Conservation (phyloP, 176 grass and related monocot species). For the Themeda triandra region DNA sequence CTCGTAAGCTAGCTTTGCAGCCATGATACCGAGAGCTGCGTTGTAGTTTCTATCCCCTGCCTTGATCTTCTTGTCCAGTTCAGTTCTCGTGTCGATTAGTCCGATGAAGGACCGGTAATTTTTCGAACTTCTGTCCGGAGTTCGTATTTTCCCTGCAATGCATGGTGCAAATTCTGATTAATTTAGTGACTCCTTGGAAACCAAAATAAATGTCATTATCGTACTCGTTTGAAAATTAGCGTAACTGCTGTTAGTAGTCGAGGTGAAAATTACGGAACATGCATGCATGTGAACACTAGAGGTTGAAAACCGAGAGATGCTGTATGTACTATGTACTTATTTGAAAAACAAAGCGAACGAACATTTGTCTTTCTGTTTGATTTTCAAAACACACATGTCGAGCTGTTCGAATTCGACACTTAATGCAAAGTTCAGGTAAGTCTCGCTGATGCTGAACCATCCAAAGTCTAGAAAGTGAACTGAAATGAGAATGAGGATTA, state of each 20-base stretch:
- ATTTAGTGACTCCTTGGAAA: not conserved
- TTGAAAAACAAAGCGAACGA: not conserved
- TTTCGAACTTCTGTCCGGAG: constrained; percentile 43
- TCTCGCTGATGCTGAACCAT: not conserved
- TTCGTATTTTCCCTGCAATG: constrained; percentile 36
- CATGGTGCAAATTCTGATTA: not conserved
- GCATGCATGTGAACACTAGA: no score
- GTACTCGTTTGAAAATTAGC: not conserved
- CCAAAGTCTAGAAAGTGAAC: not conserved
- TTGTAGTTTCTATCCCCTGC: constrained; percentile 36
- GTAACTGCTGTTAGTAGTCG: not conserved
- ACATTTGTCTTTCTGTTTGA: not conserved
- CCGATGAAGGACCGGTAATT: constrained; percentile 58
- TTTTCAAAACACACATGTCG: not conserved
- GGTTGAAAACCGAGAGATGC: not conserved
- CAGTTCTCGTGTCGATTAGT: constrained; percentile 45
- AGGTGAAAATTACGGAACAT: not conserved
- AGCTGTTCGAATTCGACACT: not conserved
- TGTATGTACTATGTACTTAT: not conserved
- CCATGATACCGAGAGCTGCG: constrained; percentile 72
- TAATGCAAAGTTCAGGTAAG: not conserved
- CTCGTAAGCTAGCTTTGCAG: constrained; percentile 77
- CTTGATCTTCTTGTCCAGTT: constrained; percentile 66
- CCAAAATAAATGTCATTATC: not conserved
- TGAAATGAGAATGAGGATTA: not conserved